Evolutionary conservation across 306 rosid genomes (phyloP), one percentile per base, ranked within the genome.

Genomic region (Rosa rugosa): DNA sequence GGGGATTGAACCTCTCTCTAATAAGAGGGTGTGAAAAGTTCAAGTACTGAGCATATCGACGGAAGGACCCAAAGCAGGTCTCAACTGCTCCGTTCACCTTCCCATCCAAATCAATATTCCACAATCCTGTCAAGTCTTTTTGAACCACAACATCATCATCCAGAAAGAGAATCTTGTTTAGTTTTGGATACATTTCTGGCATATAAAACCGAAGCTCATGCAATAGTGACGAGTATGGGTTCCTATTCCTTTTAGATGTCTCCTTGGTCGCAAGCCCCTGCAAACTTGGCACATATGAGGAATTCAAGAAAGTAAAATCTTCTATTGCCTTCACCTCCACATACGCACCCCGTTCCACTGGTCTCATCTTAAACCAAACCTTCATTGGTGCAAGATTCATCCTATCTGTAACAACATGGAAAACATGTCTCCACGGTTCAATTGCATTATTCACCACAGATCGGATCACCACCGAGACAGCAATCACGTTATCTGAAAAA

Each of bases 291-390:
- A 93, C 97, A 78, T 91, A 91, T 0, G 98, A 93, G 56, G 97
- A 82, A 80, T 90, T 96, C 85, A 96, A 86, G 87, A 96, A 96
- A 34, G 89, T 51, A 77, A 78, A 93, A 67, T 93, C 97, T 75
- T 90, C 98, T n/a, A 93, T 85, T 0, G 97, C 92, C 88, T 93
- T 96, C 76, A 96, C 81, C 85, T 96, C 99, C 75, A 96, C 80
- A 84, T 86, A 86, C 0, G 98, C 97, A 69, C 94, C 97, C 22
- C 92, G 90, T 78, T 90, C 96, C 57, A 88, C 81, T 0, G 98
- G 98, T 87, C 99, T 89, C 96, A 96, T 96, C 88, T 90, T 93
- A 81, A 96, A 96, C 99, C 99, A 96, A 65, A 96, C 98, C 86
- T 93, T 96, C 98, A 91, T 96, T 27, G 99, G 98, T 18, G 93